Conservation (phyloP, 2,329 filamentous ascomycete genomes). For the Sporothrix curviconia region DNA sequence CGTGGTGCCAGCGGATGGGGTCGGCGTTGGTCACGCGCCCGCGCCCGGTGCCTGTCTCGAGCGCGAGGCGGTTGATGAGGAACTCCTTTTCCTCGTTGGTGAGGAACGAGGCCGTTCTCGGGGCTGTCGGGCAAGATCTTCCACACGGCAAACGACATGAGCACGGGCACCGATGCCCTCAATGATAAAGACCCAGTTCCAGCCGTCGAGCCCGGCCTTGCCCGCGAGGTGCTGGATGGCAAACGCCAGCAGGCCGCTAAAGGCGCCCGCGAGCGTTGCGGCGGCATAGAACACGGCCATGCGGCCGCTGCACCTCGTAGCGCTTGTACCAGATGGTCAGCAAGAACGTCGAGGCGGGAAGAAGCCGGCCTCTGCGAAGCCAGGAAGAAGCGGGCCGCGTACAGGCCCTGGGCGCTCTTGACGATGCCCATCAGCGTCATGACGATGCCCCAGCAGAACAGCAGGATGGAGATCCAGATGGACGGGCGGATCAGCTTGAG, state of each 20-base stretch:
- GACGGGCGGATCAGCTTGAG: constrained; percentile 58
- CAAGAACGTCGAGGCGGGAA: no score
- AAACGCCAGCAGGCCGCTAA: constrained; percentile 18
- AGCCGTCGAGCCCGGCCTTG: constrained; percentile 45
- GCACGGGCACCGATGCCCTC: constrained; percentile 56
- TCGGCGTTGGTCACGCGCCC: constrained; percentile 44
- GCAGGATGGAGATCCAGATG: constrained; percentile 59
- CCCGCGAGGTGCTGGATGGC: constrained; percentile 17
- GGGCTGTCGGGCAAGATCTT: constrained; percentile 58
- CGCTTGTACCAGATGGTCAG: constrained; percentile 18
- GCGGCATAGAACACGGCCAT: constrained; percentile 17
- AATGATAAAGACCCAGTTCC: constrained; percentile 66
- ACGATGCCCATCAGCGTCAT: constrained; percentile 50
- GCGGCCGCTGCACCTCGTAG: constrained; percentile 15
- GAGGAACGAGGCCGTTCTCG: constrained; percentile 60
- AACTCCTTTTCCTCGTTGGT: constrained; percentile 51
- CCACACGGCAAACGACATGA: constrained; percentile 57
- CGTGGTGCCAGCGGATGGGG: constrained; percentile 60
- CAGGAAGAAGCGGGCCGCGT: constrained; percentile 35
- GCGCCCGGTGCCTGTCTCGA: constrained; percentile 60
- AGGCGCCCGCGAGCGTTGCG: constrained; percentile 16
- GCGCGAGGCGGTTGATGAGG: constrained; percentile 58
- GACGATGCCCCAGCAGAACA: constrained; percentile 54
- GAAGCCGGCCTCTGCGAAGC: constrained; percentile 10
- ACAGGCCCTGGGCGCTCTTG: constrained; percentile 50